Evolutionary conservation across 148 eudicot genomes (phyloP).

Genomic region (Heliosperma pusillum): DNA sequence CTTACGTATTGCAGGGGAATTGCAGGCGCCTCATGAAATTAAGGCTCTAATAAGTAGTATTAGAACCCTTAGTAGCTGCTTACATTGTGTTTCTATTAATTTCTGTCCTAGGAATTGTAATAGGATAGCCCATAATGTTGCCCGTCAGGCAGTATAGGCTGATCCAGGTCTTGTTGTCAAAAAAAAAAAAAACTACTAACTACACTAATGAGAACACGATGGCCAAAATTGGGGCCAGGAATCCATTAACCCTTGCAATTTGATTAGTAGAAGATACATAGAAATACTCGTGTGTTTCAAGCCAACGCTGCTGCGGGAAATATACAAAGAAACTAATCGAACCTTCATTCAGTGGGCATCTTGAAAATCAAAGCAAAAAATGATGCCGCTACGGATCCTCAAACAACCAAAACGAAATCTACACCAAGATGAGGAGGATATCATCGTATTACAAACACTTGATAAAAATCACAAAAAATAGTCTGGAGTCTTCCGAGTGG

Average conservation of each 20-base stretch:
- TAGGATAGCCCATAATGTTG: too few species aligned
- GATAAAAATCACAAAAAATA: constrained; percentile 66
- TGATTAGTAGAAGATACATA: constrained; percentile 17
- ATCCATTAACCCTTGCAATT: constrained; percentile 22
- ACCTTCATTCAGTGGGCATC: constrained; percentile 9
- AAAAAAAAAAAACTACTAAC: too few species aligned
- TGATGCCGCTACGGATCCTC: constrained; percentile 34
- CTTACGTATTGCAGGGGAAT: too few species aligned
- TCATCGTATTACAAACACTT: constrained; percentile 27
- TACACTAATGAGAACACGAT: background rate
- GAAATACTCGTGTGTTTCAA: constrained; percentile 11
- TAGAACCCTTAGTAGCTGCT: too few species aligned
- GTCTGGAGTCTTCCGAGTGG: constrained; percentile 86
- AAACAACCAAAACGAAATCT: constrained; percentile 43
- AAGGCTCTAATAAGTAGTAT: too few species aligned
- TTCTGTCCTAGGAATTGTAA: too few species aligned
- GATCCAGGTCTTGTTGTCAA: too few species aligned
- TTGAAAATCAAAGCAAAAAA: constrained; percentile 33
- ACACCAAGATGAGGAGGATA: constrained; percentile 36
- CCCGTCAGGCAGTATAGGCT: too few species aligned
- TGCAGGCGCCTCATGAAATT: too few species aligned
- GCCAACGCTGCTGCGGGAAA: constrained; percentile 20
- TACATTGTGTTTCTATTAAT: too few species aligned
- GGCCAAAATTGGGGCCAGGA: constrained; percentile 21
- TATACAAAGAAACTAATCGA: constrained; percentile 34